phyloP scores from a whole-genome alignment of 2,329 filamentous ascomycete species.

The Fusarium nisikadoi region DNA sequence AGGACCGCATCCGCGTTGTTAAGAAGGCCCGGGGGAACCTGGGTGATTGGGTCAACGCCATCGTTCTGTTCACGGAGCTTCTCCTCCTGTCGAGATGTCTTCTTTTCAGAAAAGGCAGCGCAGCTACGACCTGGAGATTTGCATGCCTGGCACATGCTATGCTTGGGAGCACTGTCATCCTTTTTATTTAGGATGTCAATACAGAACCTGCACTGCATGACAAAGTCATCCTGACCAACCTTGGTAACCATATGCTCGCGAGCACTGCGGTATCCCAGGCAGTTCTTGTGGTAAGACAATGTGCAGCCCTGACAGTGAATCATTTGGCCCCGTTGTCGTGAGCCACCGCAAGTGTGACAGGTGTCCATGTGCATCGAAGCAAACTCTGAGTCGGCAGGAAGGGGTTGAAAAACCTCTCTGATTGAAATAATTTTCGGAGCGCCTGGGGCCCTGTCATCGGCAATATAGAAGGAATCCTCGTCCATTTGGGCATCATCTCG shows the following conservation, averaged over 20 bases:
- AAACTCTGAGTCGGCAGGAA: slow-evolving; percentile 74
- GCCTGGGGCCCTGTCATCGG: slow-evolving; percentile 57
- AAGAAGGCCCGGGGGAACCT: slow-evolving; percentile 70
- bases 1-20: slow-evolving; percentile 82
- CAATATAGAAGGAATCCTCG: slow-evolving; percentile 65
- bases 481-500: slow-evolving; percentile 66
- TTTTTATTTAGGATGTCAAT: slow-evolving; percentile 75
- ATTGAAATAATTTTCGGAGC: slow-evolving; percentile 70
- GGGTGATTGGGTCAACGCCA: slow-evolving; percentile 79
- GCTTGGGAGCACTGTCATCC: slow-evolving; percentile 74
- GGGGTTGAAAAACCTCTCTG: slow-evolving; percentile 76
- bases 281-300: slow-evolving; percentile 82
- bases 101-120: slow-evolving; percentile 75
- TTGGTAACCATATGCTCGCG: slow-evolving; percentile 95
- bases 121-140: slow-evolving; percentile 74
- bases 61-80: slow-evolving; percentile 81
- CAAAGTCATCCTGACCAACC: slow-evolving; percentile 77
- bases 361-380: slow-evolving; percentile 72
- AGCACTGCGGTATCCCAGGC: slow-evolving; percentile 76
- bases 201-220: slow-evolving; percentile 91
- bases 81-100: slow-evolving; percentile 84
- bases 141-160: slow-evolving; percentile 79
- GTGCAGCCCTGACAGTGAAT: slow-evolving; percentile 94
- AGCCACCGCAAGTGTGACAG: slow-evolving; percentile 75
- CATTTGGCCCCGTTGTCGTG: slow-evolving; percentile 68